phyloP scores from a whole-genome alignment of 2,329 filamentous ascomycete genomes.

The Lachnellula arida region DNA sequence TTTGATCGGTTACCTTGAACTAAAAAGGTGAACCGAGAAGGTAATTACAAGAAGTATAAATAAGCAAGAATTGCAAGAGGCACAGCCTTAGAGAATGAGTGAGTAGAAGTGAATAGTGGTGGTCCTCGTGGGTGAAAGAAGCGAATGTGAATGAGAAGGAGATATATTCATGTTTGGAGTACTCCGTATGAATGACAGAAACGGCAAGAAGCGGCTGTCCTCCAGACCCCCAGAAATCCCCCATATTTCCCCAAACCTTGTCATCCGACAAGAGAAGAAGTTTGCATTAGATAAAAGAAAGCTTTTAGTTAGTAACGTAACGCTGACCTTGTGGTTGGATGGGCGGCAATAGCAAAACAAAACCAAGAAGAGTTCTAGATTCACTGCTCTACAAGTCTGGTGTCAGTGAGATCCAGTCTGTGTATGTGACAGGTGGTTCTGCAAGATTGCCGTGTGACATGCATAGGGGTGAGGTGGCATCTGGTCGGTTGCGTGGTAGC shows the following conservation, averaged over 20 bases:
- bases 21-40: not conserved
- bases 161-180: not conserved
- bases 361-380: not conserved
- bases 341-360: not conserved
- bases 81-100: not conserved
- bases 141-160: not conserved
- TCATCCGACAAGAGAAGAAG: not conserved
- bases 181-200: not conserved
- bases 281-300: not conserved
- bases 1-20: not conserved
- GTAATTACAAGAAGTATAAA: not conserved
- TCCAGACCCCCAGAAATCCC: not conserved
- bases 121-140: not conserved
- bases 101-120: not conserved
- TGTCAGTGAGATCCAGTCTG: not conserved
- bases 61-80: not conserved
- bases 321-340: not conserved
- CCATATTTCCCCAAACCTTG: not conserved
- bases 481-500: not conserved
- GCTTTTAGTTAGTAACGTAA: not conserved
- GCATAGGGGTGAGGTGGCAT: not conserved
- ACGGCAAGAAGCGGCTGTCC: not conserved
- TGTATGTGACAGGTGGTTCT: not conserved
- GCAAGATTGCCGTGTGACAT: constrained; percentile 1
- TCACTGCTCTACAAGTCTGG: not conserved